phyloP scores from a whole-genome alignment of 768 basidiomycete species.

The Mycena vitilis region DNA sequence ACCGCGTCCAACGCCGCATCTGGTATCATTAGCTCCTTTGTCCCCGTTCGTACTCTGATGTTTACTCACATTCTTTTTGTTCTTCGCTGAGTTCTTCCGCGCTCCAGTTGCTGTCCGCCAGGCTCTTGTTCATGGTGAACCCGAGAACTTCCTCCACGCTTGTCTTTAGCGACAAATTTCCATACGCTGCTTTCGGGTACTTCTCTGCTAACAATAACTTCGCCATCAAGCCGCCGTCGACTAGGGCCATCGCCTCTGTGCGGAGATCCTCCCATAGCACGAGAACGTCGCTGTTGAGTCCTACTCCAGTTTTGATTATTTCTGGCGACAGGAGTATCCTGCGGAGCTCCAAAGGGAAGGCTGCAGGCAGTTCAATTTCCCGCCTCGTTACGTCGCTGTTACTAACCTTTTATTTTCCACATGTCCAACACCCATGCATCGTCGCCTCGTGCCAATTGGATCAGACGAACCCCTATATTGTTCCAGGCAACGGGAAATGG shows the following conservation, averaged over 20 bases:
- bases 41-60: no score
- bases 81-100: neutral
- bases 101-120: neutral
- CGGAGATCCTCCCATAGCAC: neutral
- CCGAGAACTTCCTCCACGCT: neutral
- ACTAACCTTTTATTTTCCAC: conserved; percentile 3
- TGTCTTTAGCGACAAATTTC: neutral
- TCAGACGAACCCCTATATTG: neutral
- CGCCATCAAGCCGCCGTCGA: neutral
- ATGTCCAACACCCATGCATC: neutral
- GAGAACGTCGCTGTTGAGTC: neutral
- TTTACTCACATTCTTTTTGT: neutral
- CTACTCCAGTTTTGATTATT: neutral
- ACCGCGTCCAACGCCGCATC: neutral
- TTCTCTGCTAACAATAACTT: neutral
- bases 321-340: neutral
- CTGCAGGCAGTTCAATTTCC: neutral
- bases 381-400: no score
- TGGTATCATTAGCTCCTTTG: neutral
- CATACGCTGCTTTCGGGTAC: neutral
- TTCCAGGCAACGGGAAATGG: neutral
- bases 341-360: neutral
- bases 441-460: neutral
- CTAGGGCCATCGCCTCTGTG: neutral
- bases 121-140: neutral